Percentiles rank a stretch among this genome's conserved stretches.
Evolutionary conservation across 306 rosid species (phyloP).

Genomic region (Gillenia trifoliata): DNA sequence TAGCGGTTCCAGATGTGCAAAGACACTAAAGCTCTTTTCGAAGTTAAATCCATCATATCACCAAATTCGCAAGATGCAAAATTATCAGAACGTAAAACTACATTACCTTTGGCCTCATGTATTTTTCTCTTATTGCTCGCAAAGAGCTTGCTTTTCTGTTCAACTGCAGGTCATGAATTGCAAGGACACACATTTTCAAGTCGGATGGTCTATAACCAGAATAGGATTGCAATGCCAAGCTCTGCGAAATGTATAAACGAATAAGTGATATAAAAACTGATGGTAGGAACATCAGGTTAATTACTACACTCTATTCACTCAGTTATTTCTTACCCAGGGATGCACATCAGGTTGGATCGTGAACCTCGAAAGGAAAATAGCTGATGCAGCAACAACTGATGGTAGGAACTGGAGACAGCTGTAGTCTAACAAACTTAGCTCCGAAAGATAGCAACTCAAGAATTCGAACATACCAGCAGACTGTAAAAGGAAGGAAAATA

Average conservation of each 20-base stretch:
- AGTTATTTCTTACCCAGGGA: slow-evolving; percentile 51
- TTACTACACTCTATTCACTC: neutral
- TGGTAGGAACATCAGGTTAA: no score
- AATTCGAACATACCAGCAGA: slow-evolving; percentile 21
- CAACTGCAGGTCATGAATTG: slow-evolving; percentile 38
- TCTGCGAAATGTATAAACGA: slow-evolving; percentile 19
- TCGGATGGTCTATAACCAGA: slow-evolving; percentile 34
- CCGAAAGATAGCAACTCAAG: slow-evolving; percentile 43
- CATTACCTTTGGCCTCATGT: slow-evolving; percentile 32
- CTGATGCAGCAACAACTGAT: slow-evolving; percentile 45
- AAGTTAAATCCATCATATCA: neutral
- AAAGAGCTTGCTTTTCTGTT: slow-evolving; percentile 22
- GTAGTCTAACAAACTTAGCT: slow-evolving; percentile 39
- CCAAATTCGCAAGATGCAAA: neutral
- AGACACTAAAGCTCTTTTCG: neutral
- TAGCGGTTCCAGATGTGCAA: neutral
- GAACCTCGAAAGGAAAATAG: slow-evolving; percentile 41
- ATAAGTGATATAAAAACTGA: neutral
- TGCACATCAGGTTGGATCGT: slow-evolving; percentile 27
- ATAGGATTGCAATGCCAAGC: slow-evolving; percentile 21
- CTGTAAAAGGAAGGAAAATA: slow-evolving; percentile 13
- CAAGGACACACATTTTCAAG: slow-evolving; percentile 36
- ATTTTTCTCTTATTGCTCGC: slow-evolving; percentile 34
- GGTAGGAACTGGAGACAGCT: slow-evolving; percentile 31
- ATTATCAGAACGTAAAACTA: neutral